These are phyloP conservation scores for Botrytis medusae DNA, from an alignment of 2,329 filamentous ascomycete species.

Conservation along the genomic window DNA sequence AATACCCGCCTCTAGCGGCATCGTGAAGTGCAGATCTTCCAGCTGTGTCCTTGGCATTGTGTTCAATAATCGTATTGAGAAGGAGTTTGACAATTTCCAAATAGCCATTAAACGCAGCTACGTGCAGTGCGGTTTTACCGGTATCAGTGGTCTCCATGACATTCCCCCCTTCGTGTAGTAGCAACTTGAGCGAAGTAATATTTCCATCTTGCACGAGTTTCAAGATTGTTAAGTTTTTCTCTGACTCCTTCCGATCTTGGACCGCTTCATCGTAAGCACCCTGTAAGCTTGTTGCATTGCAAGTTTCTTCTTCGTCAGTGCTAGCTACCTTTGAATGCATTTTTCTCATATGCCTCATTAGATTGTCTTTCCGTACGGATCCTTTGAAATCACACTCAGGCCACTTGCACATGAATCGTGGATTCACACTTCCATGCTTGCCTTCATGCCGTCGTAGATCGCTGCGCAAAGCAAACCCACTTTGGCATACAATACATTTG, in stretches of 20 bases:
- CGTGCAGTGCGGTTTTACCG: conserved; percentile 26
- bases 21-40: neutral
- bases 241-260: accelerated
- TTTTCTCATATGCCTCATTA: neutral
- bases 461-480: conserved; percentile 28
- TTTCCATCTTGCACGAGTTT: neutral
- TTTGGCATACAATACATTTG: conserved; percentile 22
- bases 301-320: neutral
- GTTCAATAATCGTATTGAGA: conserved; percentile 18
- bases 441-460: conserved; percentile 27
- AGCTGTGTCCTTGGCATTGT: conserved; percentile 21
- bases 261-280: neutral
- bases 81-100: conserved; percentile 23
- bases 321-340: neutral
- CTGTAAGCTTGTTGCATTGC: accelerated
- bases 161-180: neutral
- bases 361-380: neutral
- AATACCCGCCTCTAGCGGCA: neutral
- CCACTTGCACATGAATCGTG: conserved; percentile 29
- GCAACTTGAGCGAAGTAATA: conserved; percentile 24
- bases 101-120: conserved; percentile 24
- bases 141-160: conserved; percentile 22
- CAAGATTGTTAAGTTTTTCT: neutral
- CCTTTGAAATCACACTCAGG: neutral
- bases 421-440: conserved; percentile 24